Evolutionary conservation across 441 rosid genomes (phyloP).

Genomic region (Melastoma candidum): DNA sequence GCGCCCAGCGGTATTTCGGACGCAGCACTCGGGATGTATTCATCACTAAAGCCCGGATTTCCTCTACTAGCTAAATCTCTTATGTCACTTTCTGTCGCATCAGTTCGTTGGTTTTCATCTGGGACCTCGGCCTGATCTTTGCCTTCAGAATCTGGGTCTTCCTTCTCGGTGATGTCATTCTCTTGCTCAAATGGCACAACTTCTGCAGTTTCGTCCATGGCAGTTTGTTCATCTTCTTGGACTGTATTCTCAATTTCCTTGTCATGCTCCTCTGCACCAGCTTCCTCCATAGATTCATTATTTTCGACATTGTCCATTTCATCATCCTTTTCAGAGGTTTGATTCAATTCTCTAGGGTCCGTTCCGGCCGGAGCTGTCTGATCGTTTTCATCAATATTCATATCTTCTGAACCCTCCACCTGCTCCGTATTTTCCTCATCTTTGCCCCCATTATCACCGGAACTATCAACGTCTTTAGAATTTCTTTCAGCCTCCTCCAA

Average conservation of each 20-base stretch:
- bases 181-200: conserved; percentile 35
- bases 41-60: conserved; percentile 27
- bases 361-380: conserved; percentile 55
- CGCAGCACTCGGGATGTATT: conserved; percentile 36
- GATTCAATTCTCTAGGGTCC: conserved; percentile 46
- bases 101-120: conserved; percentile 32
- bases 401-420: conserved; percentile 45
- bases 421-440: conserved; percentile 41
- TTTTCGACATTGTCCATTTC: conserved; percentile 35
- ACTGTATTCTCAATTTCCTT: conserved; percentile 34
- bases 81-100: conserved; percentile 24
- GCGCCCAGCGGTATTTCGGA: conserved; percentile 54
- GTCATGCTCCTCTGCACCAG: conserved; percentile 35
- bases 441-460: conserved; percentile 26
- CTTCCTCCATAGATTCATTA: conserved; percentile 42
- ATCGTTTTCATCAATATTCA: conserved; percentile 53
- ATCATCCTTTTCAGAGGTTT: conserved; percentile 38
- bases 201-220: conserved; percentile 30
- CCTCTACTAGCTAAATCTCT: conserved; percentile 34
- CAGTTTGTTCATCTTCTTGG: conserved; percentile 23
- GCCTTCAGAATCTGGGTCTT: conserved; percentile 25
- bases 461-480: conserved; percentile 25
- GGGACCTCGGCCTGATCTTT: conserved; percentile 29
- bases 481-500: conserved; percentile 37
- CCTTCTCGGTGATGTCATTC: conserved; percentile 33